Conservation (phyloP, 73 alveolate genomes). For the Stentor roeselii region DNA sequence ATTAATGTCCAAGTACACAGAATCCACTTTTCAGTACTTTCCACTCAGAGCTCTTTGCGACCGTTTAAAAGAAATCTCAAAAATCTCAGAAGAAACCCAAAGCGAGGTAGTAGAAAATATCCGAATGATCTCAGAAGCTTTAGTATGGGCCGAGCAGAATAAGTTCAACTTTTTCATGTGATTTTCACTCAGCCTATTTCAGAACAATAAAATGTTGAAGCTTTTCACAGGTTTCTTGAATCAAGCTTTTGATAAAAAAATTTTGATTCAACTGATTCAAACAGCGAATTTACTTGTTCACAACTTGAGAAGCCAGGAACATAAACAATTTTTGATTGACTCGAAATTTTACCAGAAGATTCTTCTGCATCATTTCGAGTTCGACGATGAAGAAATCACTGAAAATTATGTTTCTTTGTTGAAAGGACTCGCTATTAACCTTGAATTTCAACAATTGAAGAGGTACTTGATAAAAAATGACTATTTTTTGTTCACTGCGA, state of each 20-base stretch:
- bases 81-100: no score
- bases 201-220: not conserved
- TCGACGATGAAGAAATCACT: not conserved
- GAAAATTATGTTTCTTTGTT: not conserved
- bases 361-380: not conserved
- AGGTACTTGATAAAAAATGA: not conserved
- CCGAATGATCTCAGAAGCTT: not conserved
- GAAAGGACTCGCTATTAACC: not conserved
- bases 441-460: not conserved
- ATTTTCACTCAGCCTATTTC: not conserved
- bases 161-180: not conserved
- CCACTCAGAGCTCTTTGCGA: no score
- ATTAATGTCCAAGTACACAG: no score
- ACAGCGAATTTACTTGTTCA: not conserved
- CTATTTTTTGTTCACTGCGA: not conserved
- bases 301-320: not conserved
- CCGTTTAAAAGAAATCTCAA: no score
- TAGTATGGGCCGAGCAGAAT: not conserved
- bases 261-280: not conserved
- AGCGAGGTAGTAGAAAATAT: not conserved
- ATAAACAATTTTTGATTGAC: not conserved
- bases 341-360: not conserved
- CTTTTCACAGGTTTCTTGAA: not conserved
- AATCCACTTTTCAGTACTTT: no score
- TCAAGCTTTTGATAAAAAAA: not conserved